Conservation (phyloP, 805 yeast species). For the Candida lessepsii region DNA sequence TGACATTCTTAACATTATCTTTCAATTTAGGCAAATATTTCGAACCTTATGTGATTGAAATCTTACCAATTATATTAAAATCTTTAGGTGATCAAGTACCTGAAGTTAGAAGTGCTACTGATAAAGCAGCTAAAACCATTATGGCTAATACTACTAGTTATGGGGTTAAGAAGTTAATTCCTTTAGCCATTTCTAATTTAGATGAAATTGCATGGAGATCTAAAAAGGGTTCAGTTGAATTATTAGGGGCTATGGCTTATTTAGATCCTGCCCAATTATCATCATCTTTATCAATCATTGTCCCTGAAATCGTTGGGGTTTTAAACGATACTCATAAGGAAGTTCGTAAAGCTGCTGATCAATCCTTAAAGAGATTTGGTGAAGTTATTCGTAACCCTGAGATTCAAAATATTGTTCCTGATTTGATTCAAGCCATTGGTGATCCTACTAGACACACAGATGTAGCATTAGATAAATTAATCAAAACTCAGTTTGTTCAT, state of each 20-base stretch:
- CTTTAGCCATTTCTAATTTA: constrained; percentile 80
- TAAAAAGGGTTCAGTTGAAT: constrained; percentile 93
- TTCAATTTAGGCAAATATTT: constrained; percentile 70
- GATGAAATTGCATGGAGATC: constrained; percentile 95
- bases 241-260: constrained; percentile 97
- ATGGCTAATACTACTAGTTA: constrained; percentile 90
- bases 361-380: constrained; percentile 85
- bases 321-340: constrained; percentile 95
- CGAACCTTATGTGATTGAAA: constrained; percentile 92
- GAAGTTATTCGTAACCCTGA: constrained; percentile 98
- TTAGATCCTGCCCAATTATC: constrained; percentile 93
- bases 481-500: constrained; percentile 92
- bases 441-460: constrained; percentile 93
- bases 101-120: constrained; percentile 88
- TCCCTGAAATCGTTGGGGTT: constrained; percentile 95
- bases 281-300: constrained; percentile 80
- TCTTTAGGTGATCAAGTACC: constrained; percentile 81
- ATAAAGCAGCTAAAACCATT: constrained; percentile 78
- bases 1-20: constrained; percentile 82
- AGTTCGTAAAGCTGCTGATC: constrained; percentile 93
- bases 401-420: constrained; percentile 87
- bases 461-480: constrained; percentile 77
- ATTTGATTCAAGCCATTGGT: constrained; percentile 85
- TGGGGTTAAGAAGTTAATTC: constrained; percentile 89
- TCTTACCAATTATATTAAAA: constrained; percentile 76